Conservation (phyloP, 2,329 filamentous ascomycete species). For the Magnaporthiopsis rhizophila region DNA sequence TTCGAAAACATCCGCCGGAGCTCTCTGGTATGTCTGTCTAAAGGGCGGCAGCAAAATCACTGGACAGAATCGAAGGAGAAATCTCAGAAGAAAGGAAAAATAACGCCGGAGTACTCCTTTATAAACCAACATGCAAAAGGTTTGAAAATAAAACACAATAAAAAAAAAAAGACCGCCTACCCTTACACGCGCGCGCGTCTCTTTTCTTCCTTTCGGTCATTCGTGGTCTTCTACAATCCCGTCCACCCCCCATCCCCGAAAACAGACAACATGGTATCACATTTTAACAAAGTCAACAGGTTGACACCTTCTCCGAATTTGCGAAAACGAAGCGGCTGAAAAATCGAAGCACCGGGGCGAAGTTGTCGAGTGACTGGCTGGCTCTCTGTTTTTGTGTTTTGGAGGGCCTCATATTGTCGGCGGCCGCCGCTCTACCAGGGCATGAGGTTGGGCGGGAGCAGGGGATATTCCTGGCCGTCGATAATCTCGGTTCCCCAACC, state of each 20-base stretch:
- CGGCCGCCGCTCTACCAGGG: conserved; percentile 23
- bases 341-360: background rate
- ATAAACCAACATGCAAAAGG: background rate
- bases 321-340: background rate
- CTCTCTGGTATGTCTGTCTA: too few relatives aligned
- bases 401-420: too few relatives aligned
- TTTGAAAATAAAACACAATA: background rate
- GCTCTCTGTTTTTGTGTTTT: too few relatives aligned
- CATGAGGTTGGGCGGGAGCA: conserved; percentile 25
- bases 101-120: background rate
- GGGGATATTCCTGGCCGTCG: conserved; percentile 31
- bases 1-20: too few relatives aligned
- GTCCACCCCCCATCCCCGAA: too few relatives aligned
- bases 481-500: conserved; percentile 32
- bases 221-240: background rate
- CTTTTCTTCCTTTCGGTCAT: background rate
- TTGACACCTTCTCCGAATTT: background rate
- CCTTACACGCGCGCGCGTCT: background rate
- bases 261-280: background rate
- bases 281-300: background rate
- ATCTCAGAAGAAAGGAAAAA: background rate
- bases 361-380: too few relatives aligned
- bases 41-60: background rate
- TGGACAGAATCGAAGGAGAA: background rate
- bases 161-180: background rate